Conservation (phyloP, 2,329 filamentous ascomycete genomes). For the Phoma herbarum region DNA sequence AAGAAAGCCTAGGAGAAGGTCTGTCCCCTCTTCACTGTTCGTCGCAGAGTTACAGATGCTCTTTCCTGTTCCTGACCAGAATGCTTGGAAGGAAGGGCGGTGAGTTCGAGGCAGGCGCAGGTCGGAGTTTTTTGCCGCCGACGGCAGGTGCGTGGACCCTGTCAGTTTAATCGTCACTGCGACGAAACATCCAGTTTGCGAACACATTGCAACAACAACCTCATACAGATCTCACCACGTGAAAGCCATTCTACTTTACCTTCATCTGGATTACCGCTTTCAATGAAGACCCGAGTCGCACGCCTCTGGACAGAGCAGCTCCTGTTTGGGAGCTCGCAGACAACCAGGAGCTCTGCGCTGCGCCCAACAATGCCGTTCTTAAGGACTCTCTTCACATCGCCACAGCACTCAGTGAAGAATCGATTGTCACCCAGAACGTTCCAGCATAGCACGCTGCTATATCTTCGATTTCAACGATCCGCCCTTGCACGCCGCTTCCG, state of each 20-base stretch:
- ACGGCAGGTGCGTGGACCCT: slow-evolving; percentile 17
- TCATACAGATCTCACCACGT: slow-evolving; percentile 14
- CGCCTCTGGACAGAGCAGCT: slow-evolving; percentile 37
- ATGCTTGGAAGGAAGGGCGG: slow-evolving; percentile 7
- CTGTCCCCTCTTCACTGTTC: background rate
- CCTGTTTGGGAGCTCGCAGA: slow-evolving; percentile 27
- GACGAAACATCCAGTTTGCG: slow-evolving; percentile 15
- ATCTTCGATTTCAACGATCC: slow-evolving; percentile 31
- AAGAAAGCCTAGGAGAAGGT: background rate
- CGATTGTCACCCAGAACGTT: slow-evolving; percentile 19
- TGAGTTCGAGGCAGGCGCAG: slow-evolving; percentile 7
- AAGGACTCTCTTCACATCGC: slow-evolving; percentile 43
- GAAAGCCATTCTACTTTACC: background rate
- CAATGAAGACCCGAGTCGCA: slow-evolving; percentile 40
- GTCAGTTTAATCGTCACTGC: slow-evolving; percentile 20
- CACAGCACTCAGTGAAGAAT: slow-evolving; percentile 20
- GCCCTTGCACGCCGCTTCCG: slow-evolving; percentile 41
- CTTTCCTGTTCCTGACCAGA: slow-evolving; percentile 7
- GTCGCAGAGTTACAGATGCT: slow-evolving; percentile 2
- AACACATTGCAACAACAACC: slow-evolving; percentile 13
- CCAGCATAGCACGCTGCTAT: slow-evolving; percentile 27
- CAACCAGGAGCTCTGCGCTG: slow-evolving; percentile 20
- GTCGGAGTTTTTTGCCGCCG: slow-evolving; percentile 20
- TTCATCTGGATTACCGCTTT: slow-evolving; percentile 7
- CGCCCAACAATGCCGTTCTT: slow-evolving; percentile 18